Base-by-base conservation (phyloP, 225 moss, liverwort and hornwort species). In the Polytrichum formosum region DNA sequence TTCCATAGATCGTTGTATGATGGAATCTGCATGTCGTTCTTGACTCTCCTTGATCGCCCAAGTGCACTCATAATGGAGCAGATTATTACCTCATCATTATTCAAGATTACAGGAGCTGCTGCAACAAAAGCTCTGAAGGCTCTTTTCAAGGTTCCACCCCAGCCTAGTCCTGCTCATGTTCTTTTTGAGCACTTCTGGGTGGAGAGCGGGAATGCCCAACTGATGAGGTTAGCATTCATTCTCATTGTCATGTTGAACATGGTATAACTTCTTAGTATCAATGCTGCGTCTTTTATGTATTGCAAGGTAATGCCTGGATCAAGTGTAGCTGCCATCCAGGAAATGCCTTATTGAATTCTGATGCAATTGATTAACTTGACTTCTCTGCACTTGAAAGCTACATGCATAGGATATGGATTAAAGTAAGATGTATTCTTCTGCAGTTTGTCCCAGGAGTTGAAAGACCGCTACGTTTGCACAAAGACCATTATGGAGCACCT, bases 141-240 rank as follows among this genome's bases (percentile, higher is more conserved):
- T 70, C 80, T 98, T 74, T 85, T 94, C 7, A 98, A 92, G 79
- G 88, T 93, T 23, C 97, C 94, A 20, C 79, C 77, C 26, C 91
- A 98, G 72, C 97, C 97, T 9, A 90, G 88, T 75, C 55, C 90
- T 30, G 69, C 77, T 27, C 94, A 98, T 86, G 88, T 98, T 66
- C 73, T 94, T 28, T 94, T 98, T 78, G 92, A 94, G 66, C 92
- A 91, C 33, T 94, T 98, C 58, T 98, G 94, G 98, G 92, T 98
- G 61, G 98, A 98, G 75, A 85, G 82, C 69, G 88, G 98, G 61
- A 81, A 83, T 61, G 70, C 82, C 65, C 70, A 90, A 70, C 80
- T 82, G 59, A 82, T 88, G 76, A 88, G 77, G 76, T 85, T 71
- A 74, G 84, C 35, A 23, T 59, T 67, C 27, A 6, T 23, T 63